Conservation (phyloP, 441 rosid genomes). For the Populus hybrid region DNA sequence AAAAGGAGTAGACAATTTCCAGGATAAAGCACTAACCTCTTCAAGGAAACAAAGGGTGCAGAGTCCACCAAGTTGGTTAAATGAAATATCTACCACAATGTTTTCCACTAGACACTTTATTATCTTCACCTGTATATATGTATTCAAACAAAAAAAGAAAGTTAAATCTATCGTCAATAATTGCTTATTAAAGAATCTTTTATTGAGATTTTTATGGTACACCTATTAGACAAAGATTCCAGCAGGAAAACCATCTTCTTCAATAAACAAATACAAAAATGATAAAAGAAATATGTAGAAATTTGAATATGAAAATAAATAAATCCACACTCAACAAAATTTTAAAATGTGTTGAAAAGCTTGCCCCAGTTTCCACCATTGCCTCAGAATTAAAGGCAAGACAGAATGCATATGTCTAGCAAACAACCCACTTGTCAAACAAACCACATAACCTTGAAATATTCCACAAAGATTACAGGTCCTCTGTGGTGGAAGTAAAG, state of each 20-base stretch:
- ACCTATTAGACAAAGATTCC: not conserved
- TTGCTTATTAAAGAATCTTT: not conserved
- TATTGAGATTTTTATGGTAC: not conserved
- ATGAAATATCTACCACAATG: slow-evolving; percentile 96
- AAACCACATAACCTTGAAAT: not conserved
- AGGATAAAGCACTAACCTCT: not conserved
- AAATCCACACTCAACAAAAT: not conserved
- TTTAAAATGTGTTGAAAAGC: not conserved
- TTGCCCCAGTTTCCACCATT: not conserved
- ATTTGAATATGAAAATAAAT: not conserved
- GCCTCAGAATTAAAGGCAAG: not conserved
- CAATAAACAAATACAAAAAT: not conserved
- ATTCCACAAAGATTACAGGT: not conserved
- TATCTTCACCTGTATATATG: slow-evolving; percentile 70
- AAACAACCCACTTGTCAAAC: not conserved
- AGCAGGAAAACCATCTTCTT: not conserved
- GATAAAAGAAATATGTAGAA: not conserved
- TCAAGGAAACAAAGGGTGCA: slow-evolving; percentile 43
- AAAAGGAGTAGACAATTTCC: not conserved
- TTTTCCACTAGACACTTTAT: slow-evolving; percentile 98
- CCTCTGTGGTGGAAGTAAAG: too few relatives aligned
- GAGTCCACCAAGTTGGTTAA: slow-evolving; percentile 97
- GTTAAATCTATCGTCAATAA: slow-evolving; percentile 4
- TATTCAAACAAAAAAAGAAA: slow-evolving; percentile 3
- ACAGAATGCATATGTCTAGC: not conserved